Evolutionary conservation across 306 rosid species (phyloP), one percentile per base, ranked within the genome.

Genomic region (Ormosia semicastrata): DNA sequence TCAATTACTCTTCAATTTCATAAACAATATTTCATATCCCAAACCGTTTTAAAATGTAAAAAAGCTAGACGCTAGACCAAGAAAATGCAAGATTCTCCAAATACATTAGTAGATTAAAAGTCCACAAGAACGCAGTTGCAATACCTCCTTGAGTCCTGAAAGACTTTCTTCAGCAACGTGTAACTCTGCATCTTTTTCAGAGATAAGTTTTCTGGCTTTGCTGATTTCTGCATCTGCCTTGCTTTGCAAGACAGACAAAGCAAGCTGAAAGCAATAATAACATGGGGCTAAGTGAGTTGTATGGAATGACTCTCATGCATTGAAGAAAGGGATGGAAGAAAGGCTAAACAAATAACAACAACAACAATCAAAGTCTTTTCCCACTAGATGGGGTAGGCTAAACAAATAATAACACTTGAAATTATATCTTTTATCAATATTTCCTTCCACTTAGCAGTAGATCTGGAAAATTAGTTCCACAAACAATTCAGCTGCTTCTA

Each of bases 71-170:
- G 17, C 34, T 52, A 50, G 57, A 14, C 64, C 80, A 46, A 76
- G 78, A 66, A 12, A 72, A 65, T 74, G 73, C 66, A 77, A 77
- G 80, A 56, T 60, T 34, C 67, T 12, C 75, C n/a, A 11, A 85
- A 69, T 77, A 66, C 46, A 76, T 24, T 36, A 43, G 41, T 75
- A 62, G 37, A 74, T 15, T 66, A 75, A 7, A 79, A 82, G 75
- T 39, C 72, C 54, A 84, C 60, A 73, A 47, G 82, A 84, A 67
- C 15, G 82, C 63, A 82, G 71, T 82, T 60, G 81, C 13, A 6
- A 68, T 86, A 95, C 97, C 99, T 93, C 99, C 82, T 89, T 89
- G 37, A 95, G 89, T 75, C 89, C 99, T 57, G 93, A 85, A 80
- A 95, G 96, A 78, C 92, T 89, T 82, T 90, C 98, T 81, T 93